These are phyloP conservation scores for Yamagishiella unicocca DNA, from an alignment of 139 green algal species.

Conservation along the genomic window DNA sequence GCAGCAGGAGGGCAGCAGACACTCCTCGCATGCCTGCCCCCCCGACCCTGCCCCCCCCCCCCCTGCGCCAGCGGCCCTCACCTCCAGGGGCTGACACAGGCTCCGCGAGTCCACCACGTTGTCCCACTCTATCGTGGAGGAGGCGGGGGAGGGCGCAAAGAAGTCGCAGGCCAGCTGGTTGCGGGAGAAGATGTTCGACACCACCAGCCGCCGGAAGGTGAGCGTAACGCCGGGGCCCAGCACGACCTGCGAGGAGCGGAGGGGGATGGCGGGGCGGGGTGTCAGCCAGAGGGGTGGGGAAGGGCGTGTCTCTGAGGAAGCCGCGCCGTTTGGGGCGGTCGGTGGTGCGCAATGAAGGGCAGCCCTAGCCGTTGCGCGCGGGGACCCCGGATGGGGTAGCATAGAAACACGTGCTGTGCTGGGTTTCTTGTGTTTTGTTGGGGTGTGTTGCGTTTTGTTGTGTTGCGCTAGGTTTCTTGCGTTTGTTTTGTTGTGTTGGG, in stretches of 20 bases:
- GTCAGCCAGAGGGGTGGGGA: not conserved
- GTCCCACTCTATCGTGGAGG: conserved; percentile 1
- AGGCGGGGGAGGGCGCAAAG: not conserved
- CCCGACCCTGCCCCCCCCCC: not conserved
- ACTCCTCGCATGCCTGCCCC: not conserved
- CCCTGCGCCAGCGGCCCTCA: not conserved
- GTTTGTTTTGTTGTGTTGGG: no score
- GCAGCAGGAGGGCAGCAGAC: no score
- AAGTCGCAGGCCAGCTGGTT: not conserved
- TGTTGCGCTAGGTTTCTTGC: no score
- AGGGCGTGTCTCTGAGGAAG: not conserved
- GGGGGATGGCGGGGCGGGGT: not conserved
- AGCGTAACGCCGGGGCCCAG: conserved; percentile 11
- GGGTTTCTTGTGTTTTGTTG: no score
- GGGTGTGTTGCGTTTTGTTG: no score
- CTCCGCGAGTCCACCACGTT: not conserved
- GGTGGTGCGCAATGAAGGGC: not conserved
- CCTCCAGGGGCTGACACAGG: not conserved
- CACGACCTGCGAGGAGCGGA: not conserved
- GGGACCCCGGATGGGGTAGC: no score
- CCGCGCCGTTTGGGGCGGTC: not conserved
- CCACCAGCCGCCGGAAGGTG: not conserved
- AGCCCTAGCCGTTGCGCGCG: no score
- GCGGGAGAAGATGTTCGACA: not conserved
- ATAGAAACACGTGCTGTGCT: no score